Conservation (phyloP, 2,329 filamentous ascomycete genomes). For the Fusarium pininemorale region DNA sequence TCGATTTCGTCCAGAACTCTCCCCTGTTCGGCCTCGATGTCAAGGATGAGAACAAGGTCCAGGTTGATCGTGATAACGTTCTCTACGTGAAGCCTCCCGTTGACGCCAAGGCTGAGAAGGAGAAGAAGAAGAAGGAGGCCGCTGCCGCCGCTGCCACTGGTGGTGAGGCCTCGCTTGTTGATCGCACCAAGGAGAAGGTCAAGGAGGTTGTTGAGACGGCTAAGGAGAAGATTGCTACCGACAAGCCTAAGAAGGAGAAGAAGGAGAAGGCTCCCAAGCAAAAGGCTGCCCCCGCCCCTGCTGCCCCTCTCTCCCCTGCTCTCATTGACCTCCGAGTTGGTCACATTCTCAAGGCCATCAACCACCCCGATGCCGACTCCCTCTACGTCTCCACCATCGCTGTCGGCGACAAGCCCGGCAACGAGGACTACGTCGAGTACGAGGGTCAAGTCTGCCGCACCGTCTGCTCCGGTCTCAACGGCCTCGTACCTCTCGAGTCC, state of each 20-base stretch:
- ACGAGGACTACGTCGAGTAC: conserved; percentile 89
- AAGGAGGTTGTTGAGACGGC: conserved; percentile 65
- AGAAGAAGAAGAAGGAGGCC: conserved; percentile 94
- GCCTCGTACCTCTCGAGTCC: conserved; percentile 88
- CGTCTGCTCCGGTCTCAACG: conserved; percentile 96
- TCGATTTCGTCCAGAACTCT: conserved; percentile 96
- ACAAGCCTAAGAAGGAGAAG: conserved; percentile 81
- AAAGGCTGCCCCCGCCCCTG: conserved; percentile 71
- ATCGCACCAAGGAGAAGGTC: conserved; percentile 69
- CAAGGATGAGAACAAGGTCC: conserved; percentile 77
- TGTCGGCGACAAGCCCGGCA: conserved; percentile 81
- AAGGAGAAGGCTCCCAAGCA: conserved; percentile 87
- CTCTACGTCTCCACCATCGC: conserved; percentile 96
- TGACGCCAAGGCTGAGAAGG: conserved; percentile 94
- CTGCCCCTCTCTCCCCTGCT: conserved; percentile 81
- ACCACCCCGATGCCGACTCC: conserved; percentile 96
- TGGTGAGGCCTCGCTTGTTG: conserved; percentile 60
- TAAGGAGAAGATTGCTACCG: conserved; percentile 49
- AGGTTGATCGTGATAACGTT: conserved; percentile 81
- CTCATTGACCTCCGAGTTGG: conserved; percentile 96
- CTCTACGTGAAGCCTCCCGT: conserved; percentile 88
- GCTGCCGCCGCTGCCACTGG: conserved; percentile 65
- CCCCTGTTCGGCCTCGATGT: conserved; percentile 77
- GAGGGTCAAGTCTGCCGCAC: conserved; percentile 93
- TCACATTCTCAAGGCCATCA: conserved; percentile 94